A percentile compares a stretch with the other conserved stretches of the same genome.
Evolutionary conservation across 305 asterid genomes (phyloP).

Genomic region (Rubia peregrina): DNA sequence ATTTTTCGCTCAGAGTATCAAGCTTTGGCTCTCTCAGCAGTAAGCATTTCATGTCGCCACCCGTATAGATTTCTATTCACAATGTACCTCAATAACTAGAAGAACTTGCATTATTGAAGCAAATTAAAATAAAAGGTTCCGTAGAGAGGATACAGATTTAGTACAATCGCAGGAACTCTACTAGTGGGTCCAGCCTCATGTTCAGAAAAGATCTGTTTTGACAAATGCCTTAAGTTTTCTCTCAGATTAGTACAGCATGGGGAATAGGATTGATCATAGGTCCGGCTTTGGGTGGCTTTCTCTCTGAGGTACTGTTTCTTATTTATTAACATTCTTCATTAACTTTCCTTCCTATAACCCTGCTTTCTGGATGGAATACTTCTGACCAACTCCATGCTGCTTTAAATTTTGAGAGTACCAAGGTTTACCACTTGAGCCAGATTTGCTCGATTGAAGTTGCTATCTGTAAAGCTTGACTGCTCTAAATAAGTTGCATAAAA

Average conservation of each 20-base stretch:
- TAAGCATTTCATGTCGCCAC: conserved; percentile 29
- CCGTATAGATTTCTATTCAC: background rate
- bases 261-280: conserved; percentile 87
- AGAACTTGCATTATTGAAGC: background rate
- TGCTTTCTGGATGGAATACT: background rate
- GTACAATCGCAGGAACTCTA: background rate
- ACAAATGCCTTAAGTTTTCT: conserved; percentile 2
- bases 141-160: background rate
- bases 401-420: background rate
- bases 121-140: background rate
- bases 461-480: background rate
- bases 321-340: background rate
- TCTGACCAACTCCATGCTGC: background rate
- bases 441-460: background rate
- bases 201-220: background rate
- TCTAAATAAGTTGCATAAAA: background rate
- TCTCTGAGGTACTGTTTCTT: conserved; percentile 54
- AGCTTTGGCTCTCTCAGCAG: conserved; percentile 67
- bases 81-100: background rate
- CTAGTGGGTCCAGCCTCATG: background rate
- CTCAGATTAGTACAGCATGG: conserved; percentile 80
- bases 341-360: background rate
- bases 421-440: background rate
- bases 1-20: conserved; percentile 72
- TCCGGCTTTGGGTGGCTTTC: conserved; percentile 88